These are phyloP conservation scores for Biscogniauxia marginata DNA, from an alignment of 2,329 filamentous ascomycete species.

Conservation along the genomic window DNA sequence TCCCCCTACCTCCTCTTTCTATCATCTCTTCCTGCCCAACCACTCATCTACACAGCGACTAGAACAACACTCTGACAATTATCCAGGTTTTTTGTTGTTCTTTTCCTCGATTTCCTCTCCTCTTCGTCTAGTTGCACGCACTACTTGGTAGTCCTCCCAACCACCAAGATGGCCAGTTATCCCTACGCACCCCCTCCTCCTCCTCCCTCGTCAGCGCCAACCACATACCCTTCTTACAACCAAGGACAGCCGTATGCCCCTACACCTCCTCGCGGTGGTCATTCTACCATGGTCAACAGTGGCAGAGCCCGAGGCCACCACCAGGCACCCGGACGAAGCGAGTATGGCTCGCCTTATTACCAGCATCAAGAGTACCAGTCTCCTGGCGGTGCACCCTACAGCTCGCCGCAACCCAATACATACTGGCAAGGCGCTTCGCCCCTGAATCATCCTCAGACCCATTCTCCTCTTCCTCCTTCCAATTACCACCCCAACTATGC, in stretches of 20 bases:
- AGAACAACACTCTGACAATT: not conserved
- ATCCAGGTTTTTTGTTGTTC: conserved; percentile 17
- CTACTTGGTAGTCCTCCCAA: conserved; percentile 2
- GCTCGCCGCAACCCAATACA: conserved; percentile 26
- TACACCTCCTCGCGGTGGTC: conserved; percentile 28
- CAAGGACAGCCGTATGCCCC: conserved; percentile 46
- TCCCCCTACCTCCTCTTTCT: not conserved
- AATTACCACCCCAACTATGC: conserved; percentile 32
- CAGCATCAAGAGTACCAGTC: conserved; percentile 28
- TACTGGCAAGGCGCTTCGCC: conserved; percentile 35
- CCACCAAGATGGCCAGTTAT: conserved; percentile 29
- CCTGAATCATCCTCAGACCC: conserved; percentile 24
- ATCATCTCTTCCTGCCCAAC: not conserved
- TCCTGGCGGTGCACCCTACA: conserved; percentile 25
- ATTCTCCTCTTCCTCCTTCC: conserved; percentile 47
- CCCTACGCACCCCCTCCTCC: conserved; percentile 22
- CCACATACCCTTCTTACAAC: conserved; percentile 28
- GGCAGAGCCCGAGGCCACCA: conserved; percentile 27
- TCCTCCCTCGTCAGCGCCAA: conserved; percentile 24
- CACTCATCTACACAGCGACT: no score
- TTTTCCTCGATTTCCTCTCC: conserved; percentile 10
- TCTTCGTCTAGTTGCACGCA: conserved; percentile 2
- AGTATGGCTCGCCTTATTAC: conserved; percentile 29
- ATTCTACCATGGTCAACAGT: conserved; percentile 19
- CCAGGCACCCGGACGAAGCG: conserved; percentile 22